phyloP scores from a whole-genome alignment of 2,329 filamentous ascomycete genomes.

The Pezicula neosporulosa region DNA sequence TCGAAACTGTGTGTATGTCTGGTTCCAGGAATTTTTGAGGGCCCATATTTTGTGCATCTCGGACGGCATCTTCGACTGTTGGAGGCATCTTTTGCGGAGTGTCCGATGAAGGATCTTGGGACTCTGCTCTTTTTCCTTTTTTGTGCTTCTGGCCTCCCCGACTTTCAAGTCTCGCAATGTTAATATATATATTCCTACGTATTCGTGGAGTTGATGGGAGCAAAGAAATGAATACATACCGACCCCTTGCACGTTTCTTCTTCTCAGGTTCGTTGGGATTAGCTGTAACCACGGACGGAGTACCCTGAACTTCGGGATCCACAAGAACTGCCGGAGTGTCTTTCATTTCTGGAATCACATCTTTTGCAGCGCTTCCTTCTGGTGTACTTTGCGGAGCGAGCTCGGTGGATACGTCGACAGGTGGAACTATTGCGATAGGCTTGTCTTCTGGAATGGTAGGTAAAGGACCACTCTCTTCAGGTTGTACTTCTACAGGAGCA shows the following conservation, averaged over 20 bases:
- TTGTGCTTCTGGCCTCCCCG: slow-evolving; percentile 69
- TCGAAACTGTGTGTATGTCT: slow-evolving; percentile 55
- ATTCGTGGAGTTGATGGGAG: slow-evolving; percentile 12
- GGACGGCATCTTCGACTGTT: slow-evolving; percentile 57
- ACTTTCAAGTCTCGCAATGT: slow-evolving; percentile 56
- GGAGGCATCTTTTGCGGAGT: slow-evolving; percentile 33
- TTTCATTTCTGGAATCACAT: neutral
- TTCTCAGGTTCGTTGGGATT: neutral
- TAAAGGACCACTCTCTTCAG: neutral
- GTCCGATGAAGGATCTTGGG: slow-evolving; percentile 36
- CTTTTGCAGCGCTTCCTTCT: neutral
- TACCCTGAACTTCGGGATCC: too few relatives aligned
- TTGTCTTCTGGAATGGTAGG: slow-evolving; percentile 6
- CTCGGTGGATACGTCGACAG: slow-evolving; percentile 8
- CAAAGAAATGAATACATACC: too few relatives aligned
- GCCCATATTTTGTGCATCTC: slow-evolving; percentile 55
- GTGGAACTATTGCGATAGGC: slow-evolving; percentile 5
- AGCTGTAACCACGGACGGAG: slow-evolving; percentile 2
- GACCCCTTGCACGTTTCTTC: too few relatives aligned
- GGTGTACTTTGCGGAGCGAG: neutral
- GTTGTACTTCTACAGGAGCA: neutral
- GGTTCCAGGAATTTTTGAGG: slow-evolving; percentile 52
- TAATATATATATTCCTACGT: slow-evolving; percentile 36
- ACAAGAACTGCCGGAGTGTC: too few relatives aligned
- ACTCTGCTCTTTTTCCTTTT: slow-evolving; percentile 42